Evolutionary conservation across 192 early-diverging fungal genomes (phyloP).

Genomic region (Coemansia sp.): DNA sequence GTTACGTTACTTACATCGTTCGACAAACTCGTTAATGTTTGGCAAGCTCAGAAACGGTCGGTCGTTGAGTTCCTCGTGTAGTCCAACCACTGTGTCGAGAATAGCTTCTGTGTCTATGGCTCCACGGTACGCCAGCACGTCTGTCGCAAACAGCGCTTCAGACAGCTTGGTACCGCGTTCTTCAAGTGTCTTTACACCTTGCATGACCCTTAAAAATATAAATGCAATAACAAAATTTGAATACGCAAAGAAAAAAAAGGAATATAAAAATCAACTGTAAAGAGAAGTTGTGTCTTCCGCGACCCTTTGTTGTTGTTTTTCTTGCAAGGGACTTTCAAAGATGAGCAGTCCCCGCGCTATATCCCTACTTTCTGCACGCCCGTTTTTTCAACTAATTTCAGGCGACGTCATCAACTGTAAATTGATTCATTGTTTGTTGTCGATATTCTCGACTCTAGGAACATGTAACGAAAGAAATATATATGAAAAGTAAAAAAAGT

Average conservation of each 20-base stretch:
- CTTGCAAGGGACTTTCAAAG: too few relatives aligned
- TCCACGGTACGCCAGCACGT: constrained; percentile 48
- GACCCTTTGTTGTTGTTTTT: not conserved
- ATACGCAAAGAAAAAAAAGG: not conserved
- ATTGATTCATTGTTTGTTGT: not conserved
- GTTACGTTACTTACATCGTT: constrained; percentile 29
- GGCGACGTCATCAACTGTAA: constrained; percentile 1
- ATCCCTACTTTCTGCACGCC: not conserved
- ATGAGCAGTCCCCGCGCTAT: not conserved
- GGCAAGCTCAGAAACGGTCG: constrained; percentile 33
- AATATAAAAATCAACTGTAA: not conserved
- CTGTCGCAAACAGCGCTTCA: constrained; percentile 29
- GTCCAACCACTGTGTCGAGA: constrained; percentile 40
- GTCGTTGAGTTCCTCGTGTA: constrained; percentile 47
- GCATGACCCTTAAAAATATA: constrained; percentile 1
- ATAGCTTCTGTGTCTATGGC: constrained; percentile 44
- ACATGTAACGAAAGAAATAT: not conserved
- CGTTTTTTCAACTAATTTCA: not conserved
- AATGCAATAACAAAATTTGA: not conserved
- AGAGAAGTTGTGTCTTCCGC: not conserved
- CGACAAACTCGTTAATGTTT: constrained; percentile 47
- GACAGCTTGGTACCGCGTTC: constrained; percentile 36
- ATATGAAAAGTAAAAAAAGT: not conserved
- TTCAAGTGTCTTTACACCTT: constrained; percentile 28
- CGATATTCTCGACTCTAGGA: not conserved